phyloP scores from a whole-genome alignment of 1,284 basidiomycete genomes.

The Cutaneotrichosporon mucoides region DNA sequence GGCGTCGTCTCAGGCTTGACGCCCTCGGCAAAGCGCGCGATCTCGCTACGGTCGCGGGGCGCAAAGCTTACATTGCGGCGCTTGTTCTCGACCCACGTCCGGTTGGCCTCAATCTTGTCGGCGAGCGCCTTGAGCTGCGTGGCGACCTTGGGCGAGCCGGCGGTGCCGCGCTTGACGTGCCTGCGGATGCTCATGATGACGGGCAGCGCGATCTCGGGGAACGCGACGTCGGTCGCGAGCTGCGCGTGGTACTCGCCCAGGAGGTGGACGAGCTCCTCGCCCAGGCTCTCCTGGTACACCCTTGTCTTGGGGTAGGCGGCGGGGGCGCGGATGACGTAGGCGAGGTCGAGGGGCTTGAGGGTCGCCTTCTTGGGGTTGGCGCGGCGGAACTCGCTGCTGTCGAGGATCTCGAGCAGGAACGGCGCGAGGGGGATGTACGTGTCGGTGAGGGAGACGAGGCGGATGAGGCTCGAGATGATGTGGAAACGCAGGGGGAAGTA shows the following conservation, averaged over 20 bases:
- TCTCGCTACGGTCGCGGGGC: conserved; percentile 61
- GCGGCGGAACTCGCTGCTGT: conserved; percentile 66
- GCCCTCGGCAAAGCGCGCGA: conserved; percentile 66
- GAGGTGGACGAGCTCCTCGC: conserved; percentile 74
- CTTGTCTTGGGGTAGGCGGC: conserved; percentile 84
- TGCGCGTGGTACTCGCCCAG: conserved; percentile 71
- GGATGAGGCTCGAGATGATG: conserved; percentile 65
- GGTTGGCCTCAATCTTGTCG: conserved; percentile 78
- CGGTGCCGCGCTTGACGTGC: conserved; percentile 58
- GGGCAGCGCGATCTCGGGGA: conserved; percentile 90
- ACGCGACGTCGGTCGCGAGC: conserved; percentile 70
- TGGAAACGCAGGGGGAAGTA: conserved; percentile 79
- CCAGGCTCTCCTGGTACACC: conserved; percentile 76
- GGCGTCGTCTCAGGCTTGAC: conserved; percentile 67
- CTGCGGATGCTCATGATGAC: conserved; percentile 67
- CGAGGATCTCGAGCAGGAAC: conserved; percentile 79
- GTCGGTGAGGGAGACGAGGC: conserved; percentile 69
- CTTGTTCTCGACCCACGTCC: conserved; percentile 67
- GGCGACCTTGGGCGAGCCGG: conserved; percentile 51
- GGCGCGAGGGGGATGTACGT: conserved; percentile 87
- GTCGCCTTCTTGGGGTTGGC: conserved; percentile 80
- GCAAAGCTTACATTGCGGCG: conserved; percentile 67
- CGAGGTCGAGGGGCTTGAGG: conserved; percentile 82
- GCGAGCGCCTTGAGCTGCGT: conserved; percentile 65
- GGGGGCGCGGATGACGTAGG: conserved; percentile 82